Base-by-base conservation (phyloP, 179 eudicot species). In the Heliamphora pulchella region DNA sequence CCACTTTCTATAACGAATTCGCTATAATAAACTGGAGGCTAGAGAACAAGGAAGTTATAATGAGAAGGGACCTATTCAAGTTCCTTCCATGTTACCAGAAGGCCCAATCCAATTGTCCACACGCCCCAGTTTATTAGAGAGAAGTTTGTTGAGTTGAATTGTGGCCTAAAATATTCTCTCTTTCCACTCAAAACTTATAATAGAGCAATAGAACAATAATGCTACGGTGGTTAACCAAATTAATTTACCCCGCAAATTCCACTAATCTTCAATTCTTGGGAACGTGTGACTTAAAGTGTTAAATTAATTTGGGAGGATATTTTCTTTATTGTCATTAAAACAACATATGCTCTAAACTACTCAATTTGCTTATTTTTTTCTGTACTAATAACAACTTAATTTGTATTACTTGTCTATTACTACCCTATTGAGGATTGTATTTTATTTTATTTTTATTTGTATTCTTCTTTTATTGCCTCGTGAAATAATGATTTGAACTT, bases 391-490 rank as follows among this genome's bases (percentile, higher is more conserved):
- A 17, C 14, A 69, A 46, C 41, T 18, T 48, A 11, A 43, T 70
- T 44, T 9, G 44, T 4, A 68, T 46, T 68, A 15, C 1, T 68
- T 68, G 8, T 46, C 51, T 2, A 6, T 46, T 46, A 8, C 9
- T 46, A 3, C 17, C 31, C 14, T 70, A 11, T 47, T 44, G 15
- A 44, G 7, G 50, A 69, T 47, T 47, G 4, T 70, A 70, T 46
- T 50, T 13, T 3, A 50, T 18, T 31, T 31, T 50, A 15, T n/a
- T 20, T 48, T 4, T 9, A 50, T 20, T 53, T 44, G n/a, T 73
- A 9, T 50, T 73, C 55, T 83, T 64, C 65, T 47, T 55, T 43
- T 62, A 15, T 20, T 67, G 2, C 54, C 62, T 48, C 76, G 64
- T 79, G 15, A 55, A 72, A 63, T 14, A 18, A 2, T 71, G 10